These are phyloP conservation scores for Phoma sp. DNA, from an alignment of 2,329 filamentous ascomycete genomes.

Conservation along the genomic window DNA sequence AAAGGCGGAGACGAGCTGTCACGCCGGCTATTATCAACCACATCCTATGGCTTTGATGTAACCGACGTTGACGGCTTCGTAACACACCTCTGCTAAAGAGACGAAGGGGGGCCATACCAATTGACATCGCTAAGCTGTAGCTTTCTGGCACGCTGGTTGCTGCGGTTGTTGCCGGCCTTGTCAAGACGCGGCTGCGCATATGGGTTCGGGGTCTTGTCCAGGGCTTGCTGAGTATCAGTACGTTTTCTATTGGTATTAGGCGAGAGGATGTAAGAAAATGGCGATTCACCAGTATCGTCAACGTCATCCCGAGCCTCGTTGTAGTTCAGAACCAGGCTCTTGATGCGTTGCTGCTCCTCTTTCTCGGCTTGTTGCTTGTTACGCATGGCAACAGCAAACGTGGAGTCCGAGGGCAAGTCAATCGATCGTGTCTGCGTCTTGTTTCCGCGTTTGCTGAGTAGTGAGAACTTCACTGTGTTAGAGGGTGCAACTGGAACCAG, in stretches of 20 bases:
- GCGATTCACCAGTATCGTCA: conserved; percentile 73
- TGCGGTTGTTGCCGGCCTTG: conserved; percentile 68
- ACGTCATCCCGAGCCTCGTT: conserved; percentile 79
- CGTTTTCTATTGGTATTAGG: conserved; percentile 58
- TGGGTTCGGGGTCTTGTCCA: conserved; percentile 51
- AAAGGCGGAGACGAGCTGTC: conserved; percentile 12
- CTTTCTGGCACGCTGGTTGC: conserved; percentile 83
- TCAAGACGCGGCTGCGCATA: conserved; percentile 58
- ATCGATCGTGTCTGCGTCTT: conserved; percentile 94
- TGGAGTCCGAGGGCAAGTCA: conserved; percentile 87
- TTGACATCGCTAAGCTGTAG: conserved; percentile 96
- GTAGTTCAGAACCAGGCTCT: conserved; percentile 95
- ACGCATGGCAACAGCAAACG: conserved; percentile 94
- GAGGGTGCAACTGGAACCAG: conserved; percentile 44
- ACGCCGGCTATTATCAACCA: conserved; percentile 21
- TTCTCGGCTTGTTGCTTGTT: conserved; percentile 92
- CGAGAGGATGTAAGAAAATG: conserved; percentile 50
- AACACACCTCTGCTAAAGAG: conserved; percentile 21
- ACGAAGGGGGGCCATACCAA: conserved; percentile 70
- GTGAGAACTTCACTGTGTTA: conserved; percentile 90
- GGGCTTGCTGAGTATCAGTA: conserved; percentile 46
- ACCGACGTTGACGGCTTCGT: conserved; percentile 13
- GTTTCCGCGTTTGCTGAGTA: conserved; percentile 95
- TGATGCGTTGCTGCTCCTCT: conserved; percentile 98
- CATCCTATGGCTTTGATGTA: conserved; percentile 11